phyloP scores from a whole-genome alignment of 139 green algal genomes.

The Ostreobium quekettii region DNA sequence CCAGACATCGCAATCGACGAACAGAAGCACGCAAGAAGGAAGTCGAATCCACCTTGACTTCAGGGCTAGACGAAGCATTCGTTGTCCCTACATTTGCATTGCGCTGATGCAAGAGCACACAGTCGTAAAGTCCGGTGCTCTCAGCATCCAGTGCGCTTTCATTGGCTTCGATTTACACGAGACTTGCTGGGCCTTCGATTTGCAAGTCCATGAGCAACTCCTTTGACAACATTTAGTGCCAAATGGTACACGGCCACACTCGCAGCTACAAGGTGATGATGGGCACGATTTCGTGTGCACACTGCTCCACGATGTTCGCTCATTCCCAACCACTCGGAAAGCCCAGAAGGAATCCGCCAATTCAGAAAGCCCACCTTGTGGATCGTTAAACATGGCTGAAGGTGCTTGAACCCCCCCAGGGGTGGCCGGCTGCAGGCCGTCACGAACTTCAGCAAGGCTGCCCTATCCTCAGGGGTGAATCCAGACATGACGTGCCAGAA shows the following conservation, averaged over 20 bases:
- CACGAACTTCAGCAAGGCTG: conserved; percentile 74
- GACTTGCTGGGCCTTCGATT: too few species aligned
- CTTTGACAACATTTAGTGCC: too few species aligned
- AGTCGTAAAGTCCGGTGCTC: too few species aligned
- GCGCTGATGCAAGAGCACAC: too few species aligned
- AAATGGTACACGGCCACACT: too few species aligned
- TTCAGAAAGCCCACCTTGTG: conserved; percentile 48
- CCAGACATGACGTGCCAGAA: conserved; percentile 76
- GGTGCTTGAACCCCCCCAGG: conserved; percentile 80
- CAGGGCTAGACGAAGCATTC: neutral
- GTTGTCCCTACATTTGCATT: too few species aligned
- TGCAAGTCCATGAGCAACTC: too few species aligned
- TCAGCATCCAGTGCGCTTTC: too few species aligned
- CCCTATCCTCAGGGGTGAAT: conserved; percentile 37
- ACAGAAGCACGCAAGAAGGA: too few species aligned
- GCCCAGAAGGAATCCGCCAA: neutral
- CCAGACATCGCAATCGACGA: too few species aligned
- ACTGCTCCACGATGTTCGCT: neutral
- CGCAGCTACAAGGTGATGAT: too few species aligned
- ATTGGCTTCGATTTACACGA: too few species aligned
- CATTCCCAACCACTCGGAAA: neutral
- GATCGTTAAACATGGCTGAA: conserved; percentile 78
- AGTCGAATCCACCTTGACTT: neutral
- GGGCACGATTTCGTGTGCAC: neutral
- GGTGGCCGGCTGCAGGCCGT: conserved; percentile 74